Base-by-base conservation (phyloP, 2,329 filamentous ascomycete genomes). In the Fusarium neocosmosporiellum region DNA sequence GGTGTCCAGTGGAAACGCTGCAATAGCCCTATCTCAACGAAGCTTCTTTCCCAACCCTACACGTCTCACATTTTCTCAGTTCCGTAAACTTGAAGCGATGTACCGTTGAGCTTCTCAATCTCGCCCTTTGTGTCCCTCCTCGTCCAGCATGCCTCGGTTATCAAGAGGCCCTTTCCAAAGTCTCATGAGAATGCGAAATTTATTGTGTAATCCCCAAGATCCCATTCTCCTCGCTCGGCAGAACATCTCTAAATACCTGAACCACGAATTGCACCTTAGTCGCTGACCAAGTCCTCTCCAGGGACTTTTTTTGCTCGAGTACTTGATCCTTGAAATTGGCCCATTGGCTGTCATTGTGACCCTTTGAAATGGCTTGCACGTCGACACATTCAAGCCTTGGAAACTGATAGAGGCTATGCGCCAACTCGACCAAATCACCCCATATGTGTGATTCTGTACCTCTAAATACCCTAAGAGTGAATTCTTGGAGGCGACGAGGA, bases 371-470 rank as follows among this genome's bases (percentile, higher is more conserved):
- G 7, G 59, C 59, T 6, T 61, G 43, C 20, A 63, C 60, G 7
- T 27, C 22, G 7, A 63, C 33, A n/a, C 18, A 55, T 22, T 22
- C 48, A 20, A 63, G 34, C 4, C 22, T 41, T 7, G 27, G 13
- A 18, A 63, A 63, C 3, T 33, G 48, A 18, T 24, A 39, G 5
- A 41, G n/a, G 6, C 16, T 41, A 13, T n/a, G 7, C 4, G 48
- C 60, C 46, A 63, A 33, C 46, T 54, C 33, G 14, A 10, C 29
- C 34, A 63, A 34, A 16, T 63, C 60, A 10, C 36, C 60, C 60
- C 60, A 63, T 7, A 55, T 43, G 31, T 55, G 60, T 16, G 60
- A 63, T 13, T 57, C 46, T n/a, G 36, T 10, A 8, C 60, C 48
- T n/a, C 41, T 27, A 5, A 57, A 63, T 6, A 63, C 48, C 18